These are phyloP conservation scores for Penicillium alfredii DNA, from an alignment of 495 filamentous ascomycete species.

Conservation along the genomic window DNA sequence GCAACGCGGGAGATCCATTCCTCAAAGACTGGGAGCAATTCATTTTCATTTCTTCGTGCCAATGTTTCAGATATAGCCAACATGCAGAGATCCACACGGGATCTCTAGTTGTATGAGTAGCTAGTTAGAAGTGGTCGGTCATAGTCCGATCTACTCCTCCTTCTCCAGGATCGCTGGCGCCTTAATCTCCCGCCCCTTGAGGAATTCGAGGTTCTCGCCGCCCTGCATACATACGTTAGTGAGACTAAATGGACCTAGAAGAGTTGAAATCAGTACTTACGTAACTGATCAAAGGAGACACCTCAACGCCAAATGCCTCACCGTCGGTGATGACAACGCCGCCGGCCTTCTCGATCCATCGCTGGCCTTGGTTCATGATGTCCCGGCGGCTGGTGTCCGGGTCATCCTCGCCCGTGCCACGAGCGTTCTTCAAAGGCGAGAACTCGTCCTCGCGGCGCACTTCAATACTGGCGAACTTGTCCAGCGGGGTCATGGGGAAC, in stretches of 20 bases:
- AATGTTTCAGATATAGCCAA: no score
- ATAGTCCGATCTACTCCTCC: slow-evolving; percentile 45
- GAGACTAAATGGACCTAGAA: slow-evolving; percentile 3
- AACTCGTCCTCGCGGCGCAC: slow-evolving; percentile 97
- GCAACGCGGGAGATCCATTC: slow-evolving; percentile 14
- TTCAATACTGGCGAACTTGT: slow-evolving; percentile 91
- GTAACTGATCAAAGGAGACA: slow-evolving; percentile 92
- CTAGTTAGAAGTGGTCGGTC: background rate
- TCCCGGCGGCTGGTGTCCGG: slow-evolving; percentile 85
- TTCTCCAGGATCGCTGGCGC: slow-evolving; percentile 73
- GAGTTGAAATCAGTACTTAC: slow-evolving; percentile 61
- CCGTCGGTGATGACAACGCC: slow-evolving; percentile 68
- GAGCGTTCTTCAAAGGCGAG: slow-evolving; percentile 94
- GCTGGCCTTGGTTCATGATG: slow-evolving; percentile 81
- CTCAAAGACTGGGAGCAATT: slow-evolving; percentile 3
- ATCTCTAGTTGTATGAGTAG: no score
- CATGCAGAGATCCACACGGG: no score
- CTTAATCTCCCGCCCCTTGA: slow-evolving; percentile 67
- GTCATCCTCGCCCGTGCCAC: slow-evolving; percentile 86
- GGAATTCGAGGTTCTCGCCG: slow-evolving; percentile 81
- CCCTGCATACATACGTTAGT: slow-evolving; percentile 51
- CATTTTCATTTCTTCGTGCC: slow-evolving; percentile 23
- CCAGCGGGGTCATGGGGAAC: slow-evolving; percentile 81
- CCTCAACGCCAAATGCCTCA: slow-evolving; percentile 68
- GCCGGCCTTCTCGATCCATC: slow-evolving; percentile 77